Evolutionary conservation across 495 filamentous ascomycete species (phyloP).

Genomic region (Penicillium riverlandense): DNA sequence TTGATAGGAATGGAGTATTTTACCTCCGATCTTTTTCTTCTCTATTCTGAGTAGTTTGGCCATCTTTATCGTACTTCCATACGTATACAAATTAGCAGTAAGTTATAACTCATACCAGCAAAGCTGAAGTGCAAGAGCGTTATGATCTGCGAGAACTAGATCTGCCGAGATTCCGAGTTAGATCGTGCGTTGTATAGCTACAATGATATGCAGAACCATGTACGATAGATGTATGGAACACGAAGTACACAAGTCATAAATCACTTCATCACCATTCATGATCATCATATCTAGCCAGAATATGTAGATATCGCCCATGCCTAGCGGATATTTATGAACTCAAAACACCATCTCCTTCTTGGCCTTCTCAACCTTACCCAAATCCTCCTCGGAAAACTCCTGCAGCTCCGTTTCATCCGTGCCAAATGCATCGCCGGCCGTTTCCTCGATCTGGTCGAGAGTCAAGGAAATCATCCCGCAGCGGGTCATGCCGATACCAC

Average conservation of each 20-base stretch:
- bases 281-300: too few species aligned
- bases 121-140: too few species aligned
- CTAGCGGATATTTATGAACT: background rate
- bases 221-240: too few species aligned
- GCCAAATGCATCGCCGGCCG: constrained; percentile 26
- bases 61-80: background rate
- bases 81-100: too few species aligned
- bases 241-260: too few species aligned
- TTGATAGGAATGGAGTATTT: constrained; percentile 6
- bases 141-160: too few species aligned
- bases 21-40: background rate
- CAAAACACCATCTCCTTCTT: constrained; percentile 18
- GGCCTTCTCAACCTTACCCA: constrained; percentile 20
- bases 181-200: too few species aligned
- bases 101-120: too few species aligned
- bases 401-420: constrained; percentile 22
- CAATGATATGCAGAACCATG: too few species aligned
- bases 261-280: too few species aligned
- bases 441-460: constrained; percentile 33
- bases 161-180: too few species aligned
- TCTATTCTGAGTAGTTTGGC: background rate
- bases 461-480: constrained; percentile 31
- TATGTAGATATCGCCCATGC: too few species aligned
- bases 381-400: constrained; percentile 24
- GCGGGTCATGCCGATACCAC: constrained; percentile 27